These are phyloP conservation scores for Leccinum barrowsii DNA, from an alignment of 768 basidiomycete genomes.

Conservation along the genomic window DNA sequence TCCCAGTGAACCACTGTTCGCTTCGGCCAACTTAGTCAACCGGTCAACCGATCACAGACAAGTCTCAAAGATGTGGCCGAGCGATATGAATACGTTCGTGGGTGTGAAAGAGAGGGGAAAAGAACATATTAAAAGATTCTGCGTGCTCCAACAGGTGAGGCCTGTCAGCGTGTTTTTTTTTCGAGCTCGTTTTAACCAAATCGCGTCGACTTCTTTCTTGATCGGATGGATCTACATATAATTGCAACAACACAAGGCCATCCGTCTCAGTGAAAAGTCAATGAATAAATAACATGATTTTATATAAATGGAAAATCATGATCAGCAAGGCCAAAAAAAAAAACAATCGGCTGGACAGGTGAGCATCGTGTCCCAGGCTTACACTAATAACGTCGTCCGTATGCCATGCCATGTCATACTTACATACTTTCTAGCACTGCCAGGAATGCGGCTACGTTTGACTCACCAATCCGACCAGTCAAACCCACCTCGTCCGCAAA, in stretches of 20 bases:
- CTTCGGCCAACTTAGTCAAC: background rate
- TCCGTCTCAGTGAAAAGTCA: background rate
- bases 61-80: background rate
- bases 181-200: slow-evolving; percentile 31
- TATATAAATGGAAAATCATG: background rate
- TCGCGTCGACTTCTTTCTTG: slow-evolving; percentile 9
- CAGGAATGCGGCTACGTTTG: background rate
- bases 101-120: background rate
- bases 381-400: background rate
- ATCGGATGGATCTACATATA: background rate
- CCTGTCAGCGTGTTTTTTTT: background rate
- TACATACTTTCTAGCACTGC: background rate
- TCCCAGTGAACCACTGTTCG: background rate
- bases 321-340: background rate
- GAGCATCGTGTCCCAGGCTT: background rate
- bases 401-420: background rate
- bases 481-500: background rate
- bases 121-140: background rate
- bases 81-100: background rate
- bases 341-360: background rate
- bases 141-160: background rate
- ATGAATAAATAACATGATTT: background rate
- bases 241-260: background rate
- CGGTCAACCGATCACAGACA: background rate
- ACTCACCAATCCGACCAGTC: background rate